Percentiles rank a stretch among this genome's conserved stretches.
These are phyloP conservation scores for Hyaloperonospora brassicae DNA, from an alignment of 352 stramenopile species.

Conservation along the genomic window DNA sequence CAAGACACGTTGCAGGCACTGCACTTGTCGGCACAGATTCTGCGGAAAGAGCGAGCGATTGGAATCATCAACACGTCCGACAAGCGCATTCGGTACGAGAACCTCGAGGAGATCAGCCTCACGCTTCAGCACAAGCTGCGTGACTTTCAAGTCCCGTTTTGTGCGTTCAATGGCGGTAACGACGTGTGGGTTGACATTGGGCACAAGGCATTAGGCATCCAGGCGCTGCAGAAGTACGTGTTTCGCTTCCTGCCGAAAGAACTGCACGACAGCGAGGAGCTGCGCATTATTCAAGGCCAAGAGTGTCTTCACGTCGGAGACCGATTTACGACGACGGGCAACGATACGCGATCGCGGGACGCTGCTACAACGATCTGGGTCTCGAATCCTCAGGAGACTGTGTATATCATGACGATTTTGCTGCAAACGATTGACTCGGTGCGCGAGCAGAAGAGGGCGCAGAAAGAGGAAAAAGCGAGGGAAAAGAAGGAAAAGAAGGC, in stretches of 20 bases:
- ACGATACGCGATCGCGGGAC: slow-evolving; percentile 90
- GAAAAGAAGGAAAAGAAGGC: slow-evolving; percentile 26
- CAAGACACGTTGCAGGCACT: slow-evolving; percentile 66
- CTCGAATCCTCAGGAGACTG: slow-evolving; percentile 91
- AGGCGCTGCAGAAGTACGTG: slow-evolving; percentile 85
- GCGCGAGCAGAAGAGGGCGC: slow-evolving; percentile 25
- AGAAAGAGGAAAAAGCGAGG: slow-evolving; percentile 20
- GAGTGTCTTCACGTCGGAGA: slow-evolving; percentile 94
- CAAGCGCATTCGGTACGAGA: slow-evolving; percentile 85
- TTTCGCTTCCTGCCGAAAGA: slow-evolving; percentile 73
- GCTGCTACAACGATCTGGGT: slow-evolving; percentile 93
- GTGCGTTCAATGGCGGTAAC: slow-evolving; percentile 93
- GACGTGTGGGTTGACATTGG: slow-evolving; percentile 95
- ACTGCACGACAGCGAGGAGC: slow-evolving; percentile 45
- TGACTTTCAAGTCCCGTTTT: slow-evolving; percentile 84
- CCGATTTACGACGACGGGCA: slow-evolving; percentile 86
- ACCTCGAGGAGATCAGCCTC: slow-evolving; percentile 92
- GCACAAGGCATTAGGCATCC: slow-evolving; percentile 93
- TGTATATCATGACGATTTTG: slow-evolving; percentile 91
- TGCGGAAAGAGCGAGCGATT: slow-evolving; percentile 91
- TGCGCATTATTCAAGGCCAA: slow-evolving; percentile 60
- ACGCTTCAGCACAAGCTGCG: slow-evolving; percentile 85
- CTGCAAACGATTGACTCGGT: slow-evolving; percentile 55
- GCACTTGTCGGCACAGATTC: slow-evolving; percentile 74
- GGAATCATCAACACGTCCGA: slow-evolving; percentile 85